Conservation (phyloP, 2,329 filamentous ascomycete genomes). For the Alternaria gansuensis region DNA sequence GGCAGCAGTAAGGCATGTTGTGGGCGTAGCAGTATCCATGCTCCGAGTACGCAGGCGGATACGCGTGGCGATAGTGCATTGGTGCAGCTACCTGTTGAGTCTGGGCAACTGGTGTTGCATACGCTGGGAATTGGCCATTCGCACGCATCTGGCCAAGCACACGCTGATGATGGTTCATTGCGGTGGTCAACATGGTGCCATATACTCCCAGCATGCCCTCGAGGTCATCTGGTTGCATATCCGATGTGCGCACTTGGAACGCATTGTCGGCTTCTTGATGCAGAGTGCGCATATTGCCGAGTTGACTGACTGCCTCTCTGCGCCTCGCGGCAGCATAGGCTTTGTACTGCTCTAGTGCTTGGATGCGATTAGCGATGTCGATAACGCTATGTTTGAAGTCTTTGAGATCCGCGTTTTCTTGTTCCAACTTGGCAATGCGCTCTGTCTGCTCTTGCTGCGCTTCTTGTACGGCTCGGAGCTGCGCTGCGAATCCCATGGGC, state of each 20-base stretch:
- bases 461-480: conserved; percentile 26
- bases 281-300: conserved; percentile 30
- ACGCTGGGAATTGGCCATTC: background rate
- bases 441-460: conserved; percentile 18
- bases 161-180: conserved; percentile 30
- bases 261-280: conserved; percentile 34
- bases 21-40: conserved; percentile 27
- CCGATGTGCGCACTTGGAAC: conserved; percentile 25
- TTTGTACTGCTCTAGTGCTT: conserved; percentile 25
- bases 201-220: conserved; percentile 31
- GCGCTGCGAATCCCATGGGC: conserved; percentile 29
- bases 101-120: background rate
- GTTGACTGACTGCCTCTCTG: conserved; percentile 27
- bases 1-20: conserved; percentile 25
- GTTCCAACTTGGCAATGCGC: conserved; percentile 21
- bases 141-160: conserved; percentile 19
- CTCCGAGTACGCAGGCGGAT: conserved; percentile 19
- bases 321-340: conserved; percentile 22
- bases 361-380: conserved; percentile 13
- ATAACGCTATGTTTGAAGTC: background rate
- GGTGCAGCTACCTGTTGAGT: background rate
- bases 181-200: conserved; percentile 22
- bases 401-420: conserved; percentile 25
- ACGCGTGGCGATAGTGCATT: conserved; percentile 7
- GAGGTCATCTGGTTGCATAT: conserved; percentile 31